Base-by-base conservation (phyloP, 2,329 filamentous ascomycete species). In the Aspergillus sergii region DNA sequence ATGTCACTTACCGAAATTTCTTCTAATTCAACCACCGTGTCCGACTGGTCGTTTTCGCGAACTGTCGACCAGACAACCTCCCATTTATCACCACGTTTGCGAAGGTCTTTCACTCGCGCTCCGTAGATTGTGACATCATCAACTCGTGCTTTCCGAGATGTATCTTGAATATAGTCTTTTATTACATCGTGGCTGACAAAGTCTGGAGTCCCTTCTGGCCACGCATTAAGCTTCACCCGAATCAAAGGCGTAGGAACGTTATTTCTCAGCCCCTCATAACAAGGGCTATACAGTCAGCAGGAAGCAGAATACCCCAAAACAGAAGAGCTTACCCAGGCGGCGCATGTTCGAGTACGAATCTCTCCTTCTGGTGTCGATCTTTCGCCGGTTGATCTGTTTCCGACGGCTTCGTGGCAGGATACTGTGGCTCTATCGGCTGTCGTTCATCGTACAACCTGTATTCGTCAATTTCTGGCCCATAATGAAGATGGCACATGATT, bases 91-190 rank as follows among this genome's bases (percentile, higher is more conserved):
- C 73, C 76, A 0, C 74, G 70, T 69, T 89, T 90, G 1, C 68
- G 64, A 0, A 85, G 69, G 3, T 78, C 75, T 64, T 84, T 84
- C 0, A 91, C 89, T n/a, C 85, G 79, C 0, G 88, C 90, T 51
- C 88, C 78, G 68, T 86, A 89, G 0, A 77, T 70, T 0, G 86
- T 87, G 10, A 80, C 70, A 0, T 78, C 72, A 3, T 86, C 73
- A 0, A 89, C 83, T 0, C 83, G 83, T 1, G 83, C 80, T 1
- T 80, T 75, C 0, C 67, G 66, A 0, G 88, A 84, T 0, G 88
- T 84, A n/a, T 83, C 80, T 63, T 88, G 84, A 5, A 91, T 84
- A 68, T 91, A 91, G 2, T 83, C 76, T 39, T 84, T 83, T 10
- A 91, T 76, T 0, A 84, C 80, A 19, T 76, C 70, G 63, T 91